These are phyloP conservation scores for Colletotrichum lupini DNA, from an alignment of 2,329 filamentous ascomycete genomes.

Conservation along the genomic window DNA sequence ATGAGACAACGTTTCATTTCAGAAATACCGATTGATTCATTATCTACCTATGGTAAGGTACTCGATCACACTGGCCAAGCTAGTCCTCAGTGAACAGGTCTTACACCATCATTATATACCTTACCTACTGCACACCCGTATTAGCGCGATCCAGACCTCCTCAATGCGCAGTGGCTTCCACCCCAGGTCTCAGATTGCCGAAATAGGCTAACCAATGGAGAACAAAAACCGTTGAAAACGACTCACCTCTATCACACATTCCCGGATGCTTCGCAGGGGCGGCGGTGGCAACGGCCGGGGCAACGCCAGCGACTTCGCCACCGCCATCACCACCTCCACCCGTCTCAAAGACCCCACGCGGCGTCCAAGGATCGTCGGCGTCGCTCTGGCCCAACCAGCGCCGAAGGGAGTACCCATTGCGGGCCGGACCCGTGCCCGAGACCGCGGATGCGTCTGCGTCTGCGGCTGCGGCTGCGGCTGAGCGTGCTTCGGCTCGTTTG, in stretches of 20 bases:
- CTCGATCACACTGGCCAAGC: neutral
- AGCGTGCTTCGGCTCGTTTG: neutral
- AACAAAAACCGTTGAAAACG: neutral
- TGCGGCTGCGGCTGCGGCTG: neutral
- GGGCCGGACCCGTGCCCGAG: neutral
- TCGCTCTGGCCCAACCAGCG: neutral
- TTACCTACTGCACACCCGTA: neutral
- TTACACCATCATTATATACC: neutral
- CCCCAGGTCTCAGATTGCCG: neutral
- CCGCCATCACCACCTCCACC: neutral
- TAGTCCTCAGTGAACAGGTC: no score
- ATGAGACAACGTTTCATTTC: neutral
- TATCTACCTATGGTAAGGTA: neutral
- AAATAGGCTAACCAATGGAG: neutral
- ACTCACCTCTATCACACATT: neutral
- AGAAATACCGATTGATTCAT: neutral
- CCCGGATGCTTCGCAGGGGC: neutral
- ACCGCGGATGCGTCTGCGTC: neutral
- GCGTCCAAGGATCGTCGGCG: neutral
- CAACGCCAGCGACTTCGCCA: neutral
- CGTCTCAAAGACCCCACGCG: neutral
- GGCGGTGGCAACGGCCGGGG: no score
- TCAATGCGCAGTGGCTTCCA: neutral
- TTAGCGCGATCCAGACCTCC: neutral
- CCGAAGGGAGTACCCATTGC: neutral